Evolutionary conservation across 305 asterid genomes (phyloP).

Genomic region (Solanum hybrid): DNA sequence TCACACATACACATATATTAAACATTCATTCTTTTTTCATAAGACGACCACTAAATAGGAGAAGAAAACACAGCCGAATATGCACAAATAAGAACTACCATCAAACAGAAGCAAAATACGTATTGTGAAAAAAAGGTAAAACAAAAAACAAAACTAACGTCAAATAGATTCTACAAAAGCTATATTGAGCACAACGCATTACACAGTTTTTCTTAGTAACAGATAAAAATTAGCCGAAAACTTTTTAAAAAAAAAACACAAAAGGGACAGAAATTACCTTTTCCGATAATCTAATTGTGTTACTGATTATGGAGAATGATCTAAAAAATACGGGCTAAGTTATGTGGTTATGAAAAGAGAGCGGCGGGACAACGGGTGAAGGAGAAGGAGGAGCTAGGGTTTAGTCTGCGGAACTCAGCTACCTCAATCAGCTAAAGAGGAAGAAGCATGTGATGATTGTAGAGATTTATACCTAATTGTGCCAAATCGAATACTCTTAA

Average conservation of each 20-base stretch:
- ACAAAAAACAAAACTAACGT: background rate
- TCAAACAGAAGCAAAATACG: background rate
- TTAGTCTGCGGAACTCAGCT: background rate
- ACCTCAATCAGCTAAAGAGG: background rate
- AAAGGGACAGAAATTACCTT: background rate
- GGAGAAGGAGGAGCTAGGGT: constrained; percentile 4
- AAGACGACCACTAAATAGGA: background rate
- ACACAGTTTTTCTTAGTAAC: background rate
- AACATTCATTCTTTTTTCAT: background rate
- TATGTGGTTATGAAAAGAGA: background rate
- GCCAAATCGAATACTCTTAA: background rate
- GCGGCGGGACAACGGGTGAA: background rate
- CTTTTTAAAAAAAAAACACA: background rate
- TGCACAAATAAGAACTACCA: background rate
- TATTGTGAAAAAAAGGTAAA: background rate
- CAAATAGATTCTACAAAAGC: background rate
- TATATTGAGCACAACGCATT: background rate
- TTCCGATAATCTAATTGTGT: background rate
- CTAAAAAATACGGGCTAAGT: background rate
- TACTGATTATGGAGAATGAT: background rate
- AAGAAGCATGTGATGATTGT: background rate
- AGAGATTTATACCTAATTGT: background rate
- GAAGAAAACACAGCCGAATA: background rate
- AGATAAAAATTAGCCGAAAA: background rate
- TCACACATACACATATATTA: background rate